phyloP scores from a whole-genome alignment of 108 stramenopile genomes.

The Conticribra guillardii region DNA sequence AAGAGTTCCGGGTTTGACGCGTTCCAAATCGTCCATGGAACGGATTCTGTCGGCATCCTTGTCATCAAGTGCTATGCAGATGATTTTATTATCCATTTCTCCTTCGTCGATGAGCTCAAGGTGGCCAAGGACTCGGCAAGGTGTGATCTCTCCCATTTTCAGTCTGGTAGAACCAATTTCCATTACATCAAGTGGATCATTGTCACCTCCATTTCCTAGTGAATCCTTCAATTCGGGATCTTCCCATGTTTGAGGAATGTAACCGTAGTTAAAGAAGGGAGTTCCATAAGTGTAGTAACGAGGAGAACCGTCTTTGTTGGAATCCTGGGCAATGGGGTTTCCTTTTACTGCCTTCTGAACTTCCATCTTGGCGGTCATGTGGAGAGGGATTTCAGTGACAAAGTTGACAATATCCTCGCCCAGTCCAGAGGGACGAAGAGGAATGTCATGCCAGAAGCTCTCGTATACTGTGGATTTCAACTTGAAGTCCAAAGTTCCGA shows the following conservation, averaged over 20 bases:
- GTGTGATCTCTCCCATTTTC: slow-evolving; percentile 89
- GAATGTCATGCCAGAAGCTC: slow-evolving; percentile 95
- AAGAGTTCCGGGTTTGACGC: slow-evolving; percentile 80
- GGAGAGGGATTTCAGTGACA: slow-evolving; percentile 95
- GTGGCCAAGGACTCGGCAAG: slow-evolving; percentile 94
- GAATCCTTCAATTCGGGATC: slow-evolving; percentile 80
- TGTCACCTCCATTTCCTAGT: slow-evolving; percentile 93
- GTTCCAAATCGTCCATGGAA: slow-evolving; percentile 85
- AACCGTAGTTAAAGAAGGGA: slow-evolving; percentile 98
- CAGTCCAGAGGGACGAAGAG: slow-evolving; percentile 59
- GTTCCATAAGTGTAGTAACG: slow-evolving; percentile 97
- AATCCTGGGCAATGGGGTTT: slow-evolving; percentile 89
- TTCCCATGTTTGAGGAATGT: slow-evolving; percentile 98
- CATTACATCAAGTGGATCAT: slow-evolving; percentile 97
- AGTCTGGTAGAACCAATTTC: slow-evolving; percentile 89
- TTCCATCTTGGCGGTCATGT: slow-evolving; percentile 98
- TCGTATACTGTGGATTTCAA: slow-evolving; percentile 59
- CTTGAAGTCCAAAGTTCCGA: slow-evolving; percentile 75
- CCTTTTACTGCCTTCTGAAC: slow-evolving; percentile 75
- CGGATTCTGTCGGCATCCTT: slow-evolving; percentile 65
- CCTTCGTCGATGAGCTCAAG: slow-evolving; percentile 97
- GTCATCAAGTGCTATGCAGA: slow-evolving; percentile 88
- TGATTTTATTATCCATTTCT: slow-evolving; percentile 97
- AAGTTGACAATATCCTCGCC: slow-evolving; percentile 74
- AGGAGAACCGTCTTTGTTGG: slow-evolving; percentile 91